Evolutionary conservation across 1,284 basidiomycete genomes (phyloP).

Genomic region (Ceratobasidium sp.): DNA sequence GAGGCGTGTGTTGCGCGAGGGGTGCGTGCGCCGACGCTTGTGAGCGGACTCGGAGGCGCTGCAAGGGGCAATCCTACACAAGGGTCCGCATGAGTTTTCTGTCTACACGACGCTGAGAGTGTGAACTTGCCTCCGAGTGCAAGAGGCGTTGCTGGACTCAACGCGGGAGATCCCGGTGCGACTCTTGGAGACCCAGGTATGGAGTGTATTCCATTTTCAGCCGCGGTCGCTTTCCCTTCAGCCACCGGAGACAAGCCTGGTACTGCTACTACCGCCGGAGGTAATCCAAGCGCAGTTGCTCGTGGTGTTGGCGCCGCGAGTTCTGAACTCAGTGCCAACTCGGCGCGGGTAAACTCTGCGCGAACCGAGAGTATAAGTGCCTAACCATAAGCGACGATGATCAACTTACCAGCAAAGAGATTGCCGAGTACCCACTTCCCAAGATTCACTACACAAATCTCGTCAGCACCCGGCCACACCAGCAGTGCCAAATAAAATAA

Average conservation of each 20-base stretch:
- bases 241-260: slow-evolving; percentile 7
- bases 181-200: slow-evolving; percentile 23
- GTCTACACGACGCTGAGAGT: neutral
- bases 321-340: slow-evolving; percentile 32
- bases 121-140: slow-evolving; percentile 7
- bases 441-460: slow-evolving; percentile 67
- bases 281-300: slow-evolving; percentile 8
- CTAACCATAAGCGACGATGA: neutral
- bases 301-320: slow-evolving; percentile 27
- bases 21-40: neutral
- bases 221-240: slow-evolving; percentile 11
- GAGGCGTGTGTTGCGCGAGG: slow-evolving; percentile 14
- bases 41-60: slow-evolving; percentile 15
- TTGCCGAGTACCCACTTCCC: slow-evolving; percentile 82
- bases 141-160: slow-evolving; percentile 10
- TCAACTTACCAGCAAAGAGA: slow-evolving; percentile 61
- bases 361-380: neutral
- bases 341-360: slow-evolving; percentile 42
- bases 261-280: slow-evolving; percentile 11
- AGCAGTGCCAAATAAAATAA: neutral
- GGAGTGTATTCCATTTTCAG: slow-evolving; percentile 25
- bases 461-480: slow-evolving; percentile 48
- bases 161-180: neutral
- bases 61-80: slow-evolving; percentile 19
- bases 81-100: neutral